Conservation (phyloP, 2,329 filamentous ascomycete genomes). For the Kalaharituber pfeilii region DNA sequence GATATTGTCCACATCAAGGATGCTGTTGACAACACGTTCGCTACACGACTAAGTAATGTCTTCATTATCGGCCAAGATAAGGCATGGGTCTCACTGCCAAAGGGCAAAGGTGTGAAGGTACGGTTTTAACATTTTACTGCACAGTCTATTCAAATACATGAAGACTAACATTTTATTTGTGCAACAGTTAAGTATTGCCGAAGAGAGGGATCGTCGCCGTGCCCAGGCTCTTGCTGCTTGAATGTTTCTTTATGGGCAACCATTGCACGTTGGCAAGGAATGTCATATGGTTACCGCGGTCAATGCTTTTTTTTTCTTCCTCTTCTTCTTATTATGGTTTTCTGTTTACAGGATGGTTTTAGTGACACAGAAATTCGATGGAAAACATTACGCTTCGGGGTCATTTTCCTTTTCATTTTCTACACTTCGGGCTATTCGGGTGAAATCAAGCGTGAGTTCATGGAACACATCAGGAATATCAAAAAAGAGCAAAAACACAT, state of each 20-base stretch:
- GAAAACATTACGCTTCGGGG: too few relatives aligned
- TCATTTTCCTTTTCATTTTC: too few relatives aligned
- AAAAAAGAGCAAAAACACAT: too few relatives aligned
- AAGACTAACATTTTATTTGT: slow-evolving; percentile 10
- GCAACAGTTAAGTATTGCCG: slow-evolving; percentile 69
- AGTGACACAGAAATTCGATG: too few relatives aligned
- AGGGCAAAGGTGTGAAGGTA: slow-evolving; percentile 98
- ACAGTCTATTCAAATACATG: neutral
- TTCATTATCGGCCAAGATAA: slow-evolving; percentile 98
- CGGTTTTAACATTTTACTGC: slow-evolving; percentile 21
- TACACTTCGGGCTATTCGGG: too few relatives aligned
- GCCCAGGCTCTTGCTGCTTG: slow-evolving; percentile 30
- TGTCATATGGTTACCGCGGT: neutral
- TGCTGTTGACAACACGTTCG: slow-evolving; percentile 98
- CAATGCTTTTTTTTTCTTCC: neutral
- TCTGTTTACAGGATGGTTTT: neutral
- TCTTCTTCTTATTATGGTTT: neutral
- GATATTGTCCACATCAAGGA: slow-evolving; percentile 99
- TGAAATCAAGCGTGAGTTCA: too few relatives aligned
- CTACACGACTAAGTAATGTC: slow-evolving; percentile 98
- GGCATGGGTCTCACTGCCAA: slow-evolving; percentile 98
- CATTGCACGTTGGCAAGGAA: neutral
- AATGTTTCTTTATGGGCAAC: neutral
- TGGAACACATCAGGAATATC: too few relatives aligned
- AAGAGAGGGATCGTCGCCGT: slow-evolving; percentile 96